These are phyloP conservation scores for Henckelia pumila DNA, from an alignment of 257 asterid genomes.

Conservation along the genomic window DNA sequence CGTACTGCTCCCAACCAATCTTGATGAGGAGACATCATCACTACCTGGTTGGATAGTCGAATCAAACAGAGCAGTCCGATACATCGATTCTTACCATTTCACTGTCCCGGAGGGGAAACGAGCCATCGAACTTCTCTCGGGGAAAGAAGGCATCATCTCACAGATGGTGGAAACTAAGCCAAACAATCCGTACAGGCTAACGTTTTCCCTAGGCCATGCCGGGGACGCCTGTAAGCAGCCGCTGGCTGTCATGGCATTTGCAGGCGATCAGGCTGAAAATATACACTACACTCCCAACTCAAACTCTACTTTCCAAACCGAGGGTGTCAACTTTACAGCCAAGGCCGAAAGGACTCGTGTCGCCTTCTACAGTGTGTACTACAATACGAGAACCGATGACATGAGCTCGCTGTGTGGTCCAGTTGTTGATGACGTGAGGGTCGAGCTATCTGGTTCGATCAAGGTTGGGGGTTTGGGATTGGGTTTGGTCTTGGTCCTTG, in stretches of 20 bases:
- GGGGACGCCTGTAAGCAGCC: constrained; percentile 79
- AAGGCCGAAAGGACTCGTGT: constrained; percentile 80
- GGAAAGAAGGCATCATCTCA: constrained; percentile 90
- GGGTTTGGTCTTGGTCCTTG: constrained; percentile 30
- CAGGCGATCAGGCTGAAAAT: constrained; percentile 64
- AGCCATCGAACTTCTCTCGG: constrained; percentile 77
- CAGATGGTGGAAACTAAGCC: constrained; percentile 91
- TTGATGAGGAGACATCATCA: constrained; percentile 77
- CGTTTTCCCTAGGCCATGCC: constrained; percentile 78
- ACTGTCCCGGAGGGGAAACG: constrained; percentile 82
- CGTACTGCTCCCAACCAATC: constrained; percentile 87
- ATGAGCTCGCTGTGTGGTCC: constrained; percentile 95
- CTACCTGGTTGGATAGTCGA: constrained; percentile 97
- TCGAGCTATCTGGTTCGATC: constrained; percentile 44
- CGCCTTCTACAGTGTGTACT: constrained; percentile 83
- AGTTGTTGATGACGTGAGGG: constrained; percentile 86
- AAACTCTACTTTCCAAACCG: constrained; percentile 54
- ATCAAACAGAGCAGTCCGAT: constrained; percentile 89
- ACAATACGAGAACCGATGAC: constrained; percentile 90
- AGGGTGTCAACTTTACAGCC: constrained; percentile 67
- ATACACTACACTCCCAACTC: constrained; percentile 52
- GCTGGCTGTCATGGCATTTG: constrained; percentile 84
- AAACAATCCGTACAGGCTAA: constrained; percentile 53
- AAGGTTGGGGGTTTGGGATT: constrained; percentile 25
- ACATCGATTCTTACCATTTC: constrained; percentile 74